Evolutionary conservation across 352 stramenopile species (phyloP), one percentile per base, ranked within the genome.

Genomic region (Thraustochytrium sp.): DNA sequence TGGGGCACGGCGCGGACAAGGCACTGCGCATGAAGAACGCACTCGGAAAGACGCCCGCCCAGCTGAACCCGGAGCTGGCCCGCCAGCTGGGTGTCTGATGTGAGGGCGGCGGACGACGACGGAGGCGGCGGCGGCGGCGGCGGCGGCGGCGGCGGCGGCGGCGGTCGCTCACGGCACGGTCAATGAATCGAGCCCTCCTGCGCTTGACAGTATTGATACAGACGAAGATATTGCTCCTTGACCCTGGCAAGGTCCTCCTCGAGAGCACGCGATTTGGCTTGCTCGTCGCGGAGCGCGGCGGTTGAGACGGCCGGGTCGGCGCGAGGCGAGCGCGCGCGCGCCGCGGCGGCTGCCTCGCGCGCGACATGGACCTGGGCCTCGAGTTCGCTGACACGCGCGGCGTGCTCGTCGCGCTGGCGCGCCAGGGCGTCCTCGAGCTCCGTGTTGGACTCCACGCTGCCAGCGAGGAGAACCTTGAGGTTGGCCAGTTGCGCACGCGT

Each of bases 221-320:
- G n/a, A 8, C 53, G 48, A 0, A 53, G 13, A 75, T 80, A 80
- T 31, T 80, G 68, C 68, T 80, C 44, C 38, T 80, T 46, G n/a
- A 80, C 34, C 42, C 31, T 13, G 13, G 23, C 31, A 21, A 55
- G 18, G 26, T 64, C 36, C 26, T 40, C 13, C 68, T 64, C 36
- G 38, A 53, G 31, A 2, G 16, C 29, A 9, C 46, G 31, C 48
- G 63, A 11, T 44, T 80, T 51, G 5, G 5, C 21, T 38, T 64
- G 21, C 44, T 55, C 34, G 26, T 80, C 68, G 37, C 63, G 21
- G 13, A 53, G 37, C 42, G 68, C 38, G 4, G n/a, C n/a, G 8
- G 68, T 23, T 8, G 68, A 34, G 54, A 38, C 54, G 5, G 54
- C 9, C 23, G 26, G 5, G 44, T 61, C 68, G 34, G 23, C 31